Conservation (phyloP, 2,329 filamentous ascomycete species). For the Pseudopyrenochaeta lycopersici region DNA sequence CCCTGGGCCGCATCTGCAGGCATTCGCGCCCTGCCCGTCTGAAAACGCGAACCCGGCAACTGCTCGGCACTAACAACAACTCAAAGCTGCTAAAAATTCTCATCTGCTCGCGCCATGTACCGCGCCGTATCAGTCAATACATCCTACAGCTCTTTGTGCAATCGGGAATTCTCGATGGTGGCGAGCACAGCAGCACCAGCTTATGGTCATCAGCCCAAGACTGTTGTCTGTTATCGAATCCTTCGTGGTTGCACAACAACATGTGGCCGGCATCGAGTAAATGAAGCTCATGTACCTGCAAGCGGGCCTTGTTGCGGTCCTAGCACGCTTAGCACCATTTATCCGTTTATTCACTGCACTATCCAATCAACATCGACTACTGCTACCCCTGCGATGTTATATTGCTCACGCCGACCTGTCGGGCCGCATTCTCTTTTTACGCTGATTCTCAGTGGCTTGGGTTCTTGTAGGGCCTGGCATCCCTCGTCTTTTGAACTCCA, state of each 20-base stretch:
- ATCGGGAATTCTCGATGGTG: neutral
- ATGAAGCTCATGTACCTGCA: slow-evolving; percentile 28
- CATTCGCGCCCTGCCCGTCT: slow-evolving; percentile 25
- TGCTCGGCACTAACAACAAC: slow-evolving; percentile 28
- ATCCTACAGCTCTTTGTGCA: slow-evolving; percentile 6
- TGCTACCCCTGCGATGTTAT: slow-evolving; percentile 40
- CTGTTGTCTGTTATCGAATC: slow-evolving; percentile 14
- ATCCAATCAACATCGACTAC: slow-evolving; percentile 33
- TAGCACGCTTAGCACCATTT: slow-evolving; percentile 38
- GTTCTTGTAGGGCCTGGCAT: slow-evolving; percentile 25
- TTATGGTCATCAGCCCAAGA: neutral
- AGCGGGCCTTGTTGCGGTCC: slow-evolving; percentile 26
- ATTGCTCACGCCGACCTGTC: slow-evolving; percentile 42
- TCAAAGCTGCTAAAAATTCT: slow-evolving; percentile 10
- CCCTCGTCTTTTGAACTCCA: slow-evolving; percentile 30
- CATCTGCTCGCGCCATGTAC: slow-evolving; percentile 1
- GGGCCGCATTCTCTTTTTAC: slow-evolving; percentile 31
- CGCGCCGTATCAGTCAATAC: slow-evolving; percentile 1
- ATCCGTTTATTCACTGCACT: slow-evolving; percentile 40
- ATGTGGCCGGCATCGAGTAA: slow-evolving; percentile 28
- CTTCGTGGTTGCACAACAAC: slow-evolving; percentile 27
- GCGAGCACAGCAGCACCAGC: slow-evolving; percentile 5
- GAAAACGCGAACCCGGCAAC: slow-evolving; percentile 24
- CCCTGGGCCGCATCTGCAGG: slow-evolving; percentile 20
- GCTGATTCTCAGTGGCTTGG: slow-evolving; percentile 37